phyloP scores from a whole-genome alignment of 2,329 filamentous ascomycete genomes.

The Gliomastix tumulicola region DNA sequence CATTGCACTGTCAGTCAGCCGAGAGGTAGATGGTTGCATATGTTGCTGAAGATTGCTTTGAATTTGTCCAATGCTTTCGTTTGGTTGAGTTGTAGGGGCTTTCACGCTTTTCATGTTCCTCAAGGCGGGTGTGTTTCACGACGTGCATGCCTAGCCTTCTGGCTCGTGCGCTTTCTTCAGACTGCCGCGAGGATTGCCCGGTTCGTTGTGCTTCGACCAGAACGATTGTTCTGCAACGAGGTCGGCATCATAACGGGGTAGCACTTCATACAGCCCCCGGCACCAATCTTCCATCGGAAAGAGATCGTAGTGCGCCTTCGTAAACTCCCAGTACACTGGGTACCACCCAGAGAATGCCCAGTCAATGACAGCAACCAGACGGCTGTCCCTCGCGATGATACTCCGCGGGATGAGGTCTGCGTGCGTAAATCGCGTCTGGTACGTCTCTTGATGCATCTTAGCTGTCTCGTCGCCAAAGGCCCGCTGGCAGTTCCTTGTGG shows the following conservation, averaged over 20 bases:
- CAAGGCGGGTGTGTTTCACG: no score
- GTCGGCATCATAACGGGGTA: conserved; percentile 13
- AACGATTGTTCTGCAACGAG: conserved; percentile 13
- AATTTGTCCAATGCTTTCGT: no score
- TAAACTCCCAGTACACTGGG: conserved; percentile 23
- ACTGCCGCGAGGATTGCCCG: conserved; percentile 7
- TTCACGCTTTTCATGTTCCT: no score
- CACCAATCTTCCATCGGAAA: conserved; percentile 9
- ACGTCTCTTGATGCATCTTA: conserved; percentile 12
- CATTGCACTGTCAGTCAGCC: no score
- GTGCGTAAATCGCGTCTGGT: conserved; percentile 16
- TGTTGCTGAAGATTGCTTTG: no score
- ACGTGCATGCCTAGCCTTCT: no score
- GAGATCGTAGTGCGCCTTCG: conserved; percentile 15
- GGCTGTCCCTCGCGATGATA: conserved; percentile 16
- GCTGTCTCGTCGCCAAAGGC: conserved; percentile 14
- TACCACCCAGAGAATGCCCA: conserved; percentile 25
- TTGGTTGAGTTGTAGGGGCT: no score
- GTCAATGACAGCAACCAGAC: conserved; percentile 18
- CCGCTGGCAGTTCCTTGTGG: no score
- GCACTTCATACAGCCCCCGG: conserved; percentile 5
- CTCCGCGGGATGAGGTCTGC: conserved; percentile 16
- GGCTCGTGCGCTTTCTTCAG: no score
- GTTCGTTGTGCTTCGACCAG: conserved; percentile 12
- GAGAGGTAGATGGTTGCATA: no score